A percentile compares a stretch with the other conserved stretches of the same genome.
Conservation (phyloP, 108 stramenopile species). For the Nitzschia putrida region DNA sequence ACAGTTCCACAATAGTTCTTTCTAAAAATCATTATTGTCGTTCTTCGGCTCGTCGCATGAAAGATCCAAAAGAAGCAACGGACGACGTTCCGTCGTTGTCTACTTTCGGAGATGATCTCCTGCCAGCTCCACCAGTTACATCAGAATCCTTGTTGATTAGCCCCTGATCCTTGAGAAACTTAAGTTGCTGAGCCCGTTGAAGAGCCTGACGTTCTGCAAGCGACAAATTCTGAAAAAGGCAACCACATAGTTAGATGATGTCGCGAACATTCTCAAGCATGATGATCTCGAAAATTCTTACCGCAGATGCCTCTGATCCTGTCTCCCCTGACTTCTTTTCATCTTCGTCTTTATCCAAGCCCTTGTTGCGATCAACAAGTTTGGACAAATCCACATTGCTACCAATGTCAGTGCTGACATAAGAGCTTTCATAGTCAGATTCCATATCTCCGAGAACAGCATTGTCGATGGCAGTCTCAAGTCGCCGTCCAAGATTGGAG, state of each 20-base stretch:
- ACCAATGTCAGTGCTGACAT: slow-evolving; percentile 4
- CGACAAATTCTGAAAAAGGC: slow-evolving; percentile 31
- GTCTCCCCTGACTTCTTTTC: slow-evolving; percentile 46
- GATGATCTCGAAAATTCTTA: slow-evolving; percentile 9
- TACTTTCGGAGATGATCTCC: not conserved
- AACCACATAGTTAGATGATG: not conserved
- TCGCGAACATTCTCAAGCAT: not conserved
- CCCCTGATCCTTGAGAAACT: slow-evolving; percentile 78
- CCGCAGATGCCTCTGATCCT: slow-evolving; percentile 43
- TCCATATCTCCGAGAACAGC: slow-evolving; percentile 16
- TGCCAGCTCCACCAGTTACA: slow-evolving; percentile 38
- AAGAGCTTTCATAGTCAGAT: slow-evolving; percentile 16
- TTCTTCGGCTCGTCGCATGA: not conserved
- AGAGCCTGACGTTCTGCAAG: slow-evolving; percentile 69
- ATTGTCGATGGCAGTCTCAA: slow-evolving; percentile 34
- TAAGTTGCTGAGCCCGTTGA: slow-evolving; percentile 68
- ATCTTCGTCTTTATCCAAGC: slow-evolving; percentile 13
- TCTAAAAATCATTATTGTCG: not conserved
- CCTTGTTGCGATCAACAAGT: not conserved
- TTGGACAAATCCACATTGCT: slow-evolving; percentile 1
- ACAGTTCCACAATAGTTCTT: too few species aligned
- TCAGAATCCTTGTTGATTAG: slow-evolving; percentile 55
- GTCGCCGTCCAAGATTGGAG: slow-evolving; percentile 30
- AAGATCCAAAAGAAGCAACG: slow-evolving; percentile 16
- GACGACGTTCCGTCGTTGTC: slow-evolving; percentile 13